Evolutionary conservation across 441 rosid genomes (phyloP).

Genomic region (Daphne laureola): DNA sequence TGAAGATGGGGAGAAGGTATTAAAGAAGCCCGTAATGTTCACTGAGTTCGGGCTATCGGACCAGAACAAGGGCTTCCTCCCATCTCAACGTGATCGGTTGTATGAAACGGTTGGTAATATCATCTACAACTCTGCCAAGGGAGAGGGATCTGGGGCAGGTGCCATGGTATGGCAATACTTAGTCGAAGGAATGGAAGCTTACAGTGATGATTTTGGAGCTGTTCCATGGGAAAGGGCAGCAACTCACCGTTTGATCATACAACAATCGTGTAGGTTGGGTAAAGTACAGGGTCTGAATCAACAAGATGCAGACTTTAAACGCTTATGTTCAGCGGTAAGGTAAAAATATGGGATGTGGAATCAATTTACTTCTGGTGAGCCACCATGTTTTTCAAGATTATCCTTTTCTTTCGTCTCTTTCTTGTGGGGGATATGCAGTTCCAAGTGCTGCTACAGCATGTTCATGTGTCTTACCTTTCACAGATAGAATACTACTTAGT

Average conservation of each 20-base stretch:
- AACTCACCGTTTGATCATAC: constrained; percentile 36
- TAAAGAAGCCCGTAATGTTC: constrained; percentile 74
- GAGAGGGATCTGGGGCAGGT: constrained; percentile 72
- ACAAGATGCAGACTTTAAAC: constrained; percentile 30
- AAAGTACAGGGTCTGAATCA: constrained; percentile 29
- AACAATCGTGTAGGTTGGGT: constrained; percentile 71
- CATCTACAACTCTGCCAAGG: constrained; percentile 57
- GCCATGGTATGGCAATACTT: constrained; percentile 74
- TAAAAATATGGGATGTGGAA: constrained; percentile 15
- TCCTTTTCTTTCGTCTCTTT: too few relatives aligned
- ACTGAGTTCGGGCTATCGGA: constrained; percentile 78
- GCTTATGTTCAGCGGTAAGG: constrained; percentile 34
- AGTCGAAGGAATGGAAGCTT: constrained; percentile 71
- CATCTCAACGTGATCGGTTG: constrained; percentile 48
- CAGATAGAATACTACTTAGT: too few relatives aligned
- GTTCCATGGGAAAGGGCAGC: constrained; percentile 69
- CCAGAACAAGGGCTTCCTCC: constrained; percentile 57
- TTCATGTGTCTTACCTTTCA: too few relatives aligned
- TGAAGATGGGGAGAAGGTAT: constrained; percentile 73
- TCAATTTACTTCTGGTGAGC: too few relatives aligned
- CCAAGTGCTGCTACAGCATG: too few relatives aligned
- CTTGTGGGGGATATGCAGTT: too few relatives aligned
- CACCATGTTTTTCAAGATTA: too few relatives aligned
- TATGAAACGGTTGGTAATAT: constrained; percentile 46
- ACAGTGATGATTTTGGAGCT: constrained; percentile 69